Conservation (phyloP, 2,329 filamentous ascomycete genomes). For the Colletotrichum paranaense region DNA sequence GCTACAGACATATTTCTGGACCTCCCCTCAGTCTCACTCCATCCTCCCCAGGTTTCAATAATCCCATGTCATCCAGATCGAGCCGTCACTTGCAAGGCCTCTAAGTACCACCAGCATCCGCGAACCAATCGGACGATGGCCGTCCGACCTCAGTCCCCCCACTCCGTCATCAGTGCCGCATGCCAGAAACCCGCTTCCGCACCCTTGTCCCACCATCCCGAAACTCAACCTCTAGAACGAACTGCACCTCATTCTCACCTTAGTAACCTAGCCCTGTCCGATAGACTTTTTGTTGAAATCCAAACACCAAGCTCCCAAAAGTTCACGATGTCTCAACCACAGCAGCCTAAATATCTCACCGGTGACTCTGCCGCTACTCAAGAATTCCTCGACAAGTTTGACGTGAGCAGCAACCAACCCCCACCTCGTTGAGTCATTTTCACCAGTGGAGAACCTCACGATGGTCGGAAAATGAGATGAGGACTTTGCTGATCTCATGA, state of each 20-base stretch:
- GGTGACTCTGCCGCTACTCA: constrained; percentile 82
- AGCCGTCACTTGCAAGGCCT: neutral
- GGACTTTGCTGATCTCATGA: constrained; percentile 36
- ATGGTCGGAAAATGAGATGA: neutral
- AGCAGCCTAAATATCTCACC: constrained; percentile 75
- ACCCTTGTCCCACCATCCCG: constrained; percentile 1
- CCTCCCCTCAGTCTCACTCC: constrained; percentile 4
- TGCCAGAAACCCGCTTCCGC: neutral
- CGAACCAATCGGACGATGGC: constrained; percentile 33
- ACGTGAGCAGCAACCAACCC: constrained; percentile 71
- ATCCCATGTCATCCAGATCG: constrained; percentile 1
- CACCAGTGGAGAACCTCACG: neutral
- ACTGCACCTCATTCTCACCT: constrained; percentile 14
- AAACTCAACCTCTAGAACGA: constrained; percentile 5
- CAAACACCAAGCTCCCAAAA: neutral
- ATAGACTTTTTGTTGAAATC: constrained; percentile 13
- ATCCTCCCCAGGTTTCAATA: constrained; percentile 10
- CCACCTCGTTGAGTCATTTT: constrained; percentile 29
- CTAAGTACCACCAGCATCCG: neutral
- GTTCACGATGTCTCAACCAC: constrained; percentile 45
- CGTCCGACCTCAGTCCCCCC: constrained; percentile 23
- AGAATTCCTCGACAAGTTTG: constrained; percentile 89
- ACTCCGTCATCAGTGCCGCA: neutral
- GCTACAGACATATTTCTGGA: neutral
- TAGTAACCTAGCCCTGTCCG: neutral